Conservation (phyloP, 495 filamentous ascomycete genomes). For the Penicillium desertorum region DNA sequence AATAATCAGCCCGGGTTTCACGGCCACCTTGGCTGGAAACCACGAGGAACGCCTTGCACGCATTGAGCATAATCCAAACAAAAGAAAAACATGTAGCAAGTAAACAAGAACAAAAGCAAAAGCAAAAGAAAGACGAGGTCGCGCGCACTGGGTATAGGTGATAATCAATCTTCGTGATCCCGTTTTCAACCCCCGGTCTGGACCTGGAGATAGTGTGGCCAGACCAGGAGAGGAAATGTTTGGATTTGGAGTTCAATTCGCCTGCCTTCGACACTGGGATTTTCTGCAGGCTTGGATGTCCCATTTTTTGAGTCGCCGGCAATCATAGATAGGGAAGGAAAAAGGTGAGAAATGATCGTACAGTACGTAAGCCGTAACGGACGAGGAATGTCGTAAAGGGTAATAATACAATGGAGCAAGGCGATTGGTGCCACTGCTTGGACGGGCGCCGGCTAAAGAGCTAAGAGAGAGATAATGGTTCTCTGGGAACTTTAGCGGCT, state of each 20-base stretch:
- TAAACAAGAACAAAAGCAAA: neutral
- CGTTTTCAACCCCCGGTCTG: constrained; percentile 3
- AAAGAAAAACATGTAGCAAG: neutral
- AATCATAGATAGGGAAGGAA: constrained; percentile 6
- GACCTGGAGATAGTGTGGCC: neutral
- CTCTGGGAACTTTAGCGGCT: constrained; percentile 19
- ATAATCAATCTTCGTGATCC: constrained; percentile 17
- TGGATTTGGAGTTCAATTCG: constrained; percentile 8
- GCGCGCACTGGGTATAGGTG: constrained; percentile 15
- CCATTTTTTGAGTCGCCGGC: constrained; percentile 9
- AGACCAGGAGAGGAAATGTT: constrained; percentile 2
- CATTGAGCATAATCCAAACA: neutral
- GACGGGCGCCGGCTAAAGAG: neutral
- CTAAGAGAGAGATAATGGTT: neutral
- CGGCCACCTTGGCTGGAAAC: neutral
- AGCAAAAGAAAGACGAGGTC: neutral
- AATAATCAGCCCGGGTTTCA: neutral
- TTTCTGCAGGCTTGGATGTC: neutral
- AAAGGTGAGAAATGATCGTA: constrained; percentile 13
- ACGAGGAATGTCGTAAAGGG: constrained; percentile 22
- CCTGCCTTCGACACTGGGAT: neutral
- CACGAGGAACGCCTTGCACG: constrained; percentile 4
- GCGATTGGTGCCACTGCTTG: neutral
- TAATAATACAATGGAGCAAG: constrained; percentile 21
- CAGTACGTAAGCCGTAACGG: constrained; percentile 18